Evolutionary conservation across 441 rosid genomes (phyloP), one percentile per base, ranked within the genome.

Genomic region (Gossypium aridum): DNA sequence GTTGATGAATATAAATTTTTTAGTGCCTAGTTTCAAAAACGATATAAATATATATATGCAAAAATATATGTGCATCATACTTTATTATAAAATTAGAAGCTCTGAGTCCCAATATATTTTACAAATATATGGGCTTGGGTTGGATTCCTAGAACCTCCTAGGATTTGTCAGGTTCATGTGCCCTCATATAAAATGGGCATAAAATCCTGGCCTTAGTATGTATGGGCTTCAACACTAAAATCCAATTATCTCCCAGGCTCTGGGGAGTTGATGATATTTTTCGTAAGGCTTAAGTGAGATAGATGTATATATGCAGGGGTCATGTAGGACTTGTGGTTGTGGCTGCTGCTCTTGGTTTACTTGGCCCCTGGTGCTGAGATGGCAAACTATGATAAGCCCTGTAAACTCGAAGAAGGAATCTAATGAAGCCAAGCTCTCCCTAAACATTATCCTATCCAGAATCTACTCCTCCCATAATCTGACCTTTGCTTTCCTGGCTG

Each of bases 381-480:
- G 83, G 80, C 79, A 17, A 56, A 16, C 17, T 14, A 4, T 49
- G 70, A 78, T 37, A 54, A 76, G 78, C 64, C 66, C 23, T 53
- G 45, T 10, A 65, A 79, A 51, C 82, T 65, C 45, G 0, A 71
- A 23, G 28, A 28, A 17, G 43, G 37, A 59, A 39, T 64, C 80
- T 57, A 23, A 72, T 60, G 71, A 56, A 66, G 26, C 47, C 77
- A 72, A 37, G 49, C 79, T 72, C 64, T 54, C 10, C 56, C 57
- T 51, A 39, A 63, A 79, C 86, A 65, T 85, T 82, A 87, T 87
- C 88, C 88, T 83, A 85, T 87, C 88, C 85, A 61, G 75, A 64
- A 76, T 85, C 82, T 64, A 13, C 71, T 45, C 25, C 54, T 79
- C 85, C 79, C 77, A 16, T 64, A 64, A 28, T 67, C 72, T 64